Conservation (phyloP, 345 rosid species). For the Eucalyptus marginata region DNA sequence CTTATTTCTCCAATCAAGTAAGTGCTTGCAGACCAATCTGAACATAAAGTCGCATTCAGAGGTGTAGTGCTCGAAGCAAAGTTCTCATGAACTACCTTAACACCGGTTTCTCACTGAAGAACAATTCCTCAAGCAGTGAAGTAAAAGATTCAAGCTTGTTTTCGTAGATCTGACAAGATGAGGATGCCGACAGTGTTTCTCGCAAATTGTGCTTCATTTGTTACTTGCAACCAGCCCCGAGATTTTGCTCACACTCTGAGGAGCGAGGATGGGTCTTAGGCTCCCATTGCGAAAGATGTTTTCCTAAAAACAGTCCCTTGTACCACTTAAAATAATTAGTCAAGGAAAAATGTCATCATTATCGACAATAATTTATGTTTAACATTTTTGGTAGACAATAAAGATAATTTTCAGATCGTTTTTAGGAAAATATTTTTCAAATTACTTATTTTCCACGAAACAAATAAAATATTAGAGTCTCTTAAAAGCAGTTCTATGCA, state of each 20-base stretch:
- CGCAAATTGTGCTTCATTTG: background rate
- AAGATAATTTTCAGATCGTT: too few species aligned
- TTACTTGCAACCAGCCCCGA: background rate
- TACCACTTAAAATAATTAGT: too few species aligned
- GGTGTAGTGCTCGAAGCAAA: background rate
- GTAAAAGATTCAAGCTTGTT: background rate
- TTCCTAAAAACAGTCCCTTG: too few species aligned
- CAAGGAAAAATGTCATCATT: too few species aligned
- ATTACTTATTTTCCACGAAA: too few species aligned
- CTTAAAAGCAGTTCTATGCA: background rate
- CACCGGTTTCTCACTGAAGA: background rate
- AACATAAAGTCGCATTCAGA: background rate
- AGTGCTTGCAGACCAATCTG: too few species aligned
- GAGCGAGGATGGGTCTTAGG: background rate
- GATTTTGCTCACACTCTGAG: background rate
- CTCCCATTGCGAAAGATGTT: too few species aligned
- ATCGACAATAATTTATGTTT: too few species aligned
- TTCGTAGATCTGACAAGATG: background rate
- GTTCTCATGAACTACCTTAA: background rate
- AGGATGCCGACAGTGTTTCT: background rate
- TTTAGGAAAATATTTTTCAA: too few species aligned
- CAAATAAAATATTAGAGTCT: fast-evolving
- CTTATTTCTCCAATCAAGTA: too few species aligned
- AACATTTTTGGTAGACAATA: background rate
- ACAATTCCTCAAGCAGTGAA: background rate